Base-by-base conservation (phyloP, 108 stramenopile genomes). In the Aurantiochytrium sp. region DNA sequence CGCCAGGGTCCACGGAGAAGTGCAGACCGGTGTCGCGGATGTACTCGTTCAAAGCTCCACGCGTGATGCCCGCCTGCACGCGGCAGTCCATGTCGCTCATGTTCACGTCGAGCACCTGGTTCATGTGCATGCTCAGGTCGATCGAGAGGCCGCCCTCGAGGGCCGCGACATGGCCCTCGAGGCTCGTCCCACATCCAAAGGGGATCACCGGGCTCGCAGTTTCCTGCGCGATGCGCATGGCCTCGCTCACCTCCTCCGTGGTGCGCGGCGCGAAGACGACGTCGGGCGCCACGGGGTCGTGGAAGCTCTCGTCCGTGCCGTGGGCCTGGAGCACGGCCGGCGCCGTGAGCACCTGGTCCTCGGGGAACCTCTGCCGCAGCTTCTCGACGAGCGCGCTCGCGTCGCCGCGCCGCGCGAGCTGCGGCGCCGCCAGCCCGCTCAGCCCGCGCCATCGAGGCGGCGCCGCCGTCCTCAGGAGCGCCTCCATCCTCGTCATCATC, bases 1-100 rank as follows among this genome's bases (percentile, higher is more conserved):
- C 96, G 19, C 98, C 98, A 3, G 97, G 97, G 87, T 98, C 98
- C 4, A 98, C 95, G 85, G 95, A 92, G 90, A 98, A 98, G 87
- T 95, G 93, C 90, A 97, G 88, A 27, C 96, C 97, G n/a, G 65
- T 52, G 55, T 85, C 36, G 34, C 86, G 91, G 22, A 97, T 81
- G 37, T 86, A 90, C 91, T 92, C 91, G 69, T 97, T 96, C 34
- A 97, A 88, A 52, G 90, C 87, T 48, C 90, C 92, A 21, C 95
- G 90, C 34, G 95, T 94, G 53, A 48, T 17, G 86, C 92, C 93
- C 27, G 93, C 90, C 87, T 93, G 91, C 31, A 92, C 93, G 31
- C 87, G 90, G 88, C 90, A 85, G 89, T 93, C 93, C 39, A 92
- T 87, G 42, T 93, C 92, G 4, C 42, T 88, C 27, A 85, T 86